Conservation (phyloP, 345 rosid genomes). For the Melastoma malabathricum region DNA sequence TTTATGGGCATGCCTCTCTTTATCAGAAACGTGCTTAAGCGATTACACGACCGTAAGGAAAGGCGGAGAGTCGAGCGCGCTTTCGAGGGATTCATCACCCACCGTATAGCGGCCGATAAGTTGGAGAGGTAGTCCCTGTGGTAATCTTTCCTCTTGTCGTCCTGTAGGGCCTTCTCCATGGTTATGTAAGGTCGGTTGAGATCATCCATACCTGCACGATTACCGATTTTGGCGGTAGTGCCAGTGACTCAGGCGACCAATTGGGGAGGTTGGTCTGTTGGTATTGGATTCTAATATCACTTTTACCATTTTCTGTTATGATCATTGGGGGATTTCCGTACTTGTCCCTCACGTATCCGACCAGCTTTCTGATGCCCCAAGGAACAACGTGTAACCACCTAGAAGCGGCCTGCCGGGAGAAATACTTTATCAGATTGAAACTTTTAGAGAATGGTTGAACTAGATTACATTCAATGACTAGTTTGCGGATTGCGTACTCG, state of each 20-base stretch:
- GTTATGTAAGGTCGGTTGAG: slow-evolving; percentile 38
- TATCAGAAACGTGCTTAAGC: background rate
- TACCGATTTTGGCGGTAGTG: too few species aligned
- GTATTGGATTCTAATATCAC: background rate
- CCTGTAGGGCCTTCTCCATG: slow-evolving; percentile 52
- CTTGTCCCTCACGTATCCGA: slow-evolving; percentile 47
- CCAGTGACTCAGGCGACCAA: too few species aligned
- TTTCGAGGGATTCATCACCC: slow-evolving; percentile 20
- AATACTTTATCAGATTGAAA: background rate
- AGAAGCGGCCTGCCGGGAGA: slow-evolving; percentile 72
- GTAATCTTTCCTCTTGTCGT: slow-evolving; percentile 63
- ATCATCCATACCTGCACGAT: slow-evolving; percentile 89
- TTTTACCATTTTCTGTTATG: slow-evolving; percentile 77
- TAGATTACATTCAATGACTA: background rate
- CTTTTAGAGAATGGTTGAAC: background rate
- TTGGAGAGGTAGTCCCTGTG: slow-evolving; percentile 79
- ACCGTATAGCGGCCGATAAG: slow-evolving; percentile 75
- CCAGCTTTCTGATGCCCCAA: slow-evolving; percentile 64
- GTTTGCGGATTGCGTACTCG: slow-evolving; percentile 32
- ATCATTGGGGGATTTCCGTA: slow-evolving; percentile 65
- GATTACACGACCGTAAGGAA: background rate
- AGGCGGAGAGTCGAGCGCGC: background rate
- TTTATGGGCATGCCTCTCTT: background rate
- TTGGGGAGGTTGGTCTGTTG: background rate
- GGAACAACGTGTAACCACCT: slow-evolving; percentile 82